phyloP scores from a whole-genome alignment of 345 rosid genomes.

The Lumnitzera littorea region DNA sequence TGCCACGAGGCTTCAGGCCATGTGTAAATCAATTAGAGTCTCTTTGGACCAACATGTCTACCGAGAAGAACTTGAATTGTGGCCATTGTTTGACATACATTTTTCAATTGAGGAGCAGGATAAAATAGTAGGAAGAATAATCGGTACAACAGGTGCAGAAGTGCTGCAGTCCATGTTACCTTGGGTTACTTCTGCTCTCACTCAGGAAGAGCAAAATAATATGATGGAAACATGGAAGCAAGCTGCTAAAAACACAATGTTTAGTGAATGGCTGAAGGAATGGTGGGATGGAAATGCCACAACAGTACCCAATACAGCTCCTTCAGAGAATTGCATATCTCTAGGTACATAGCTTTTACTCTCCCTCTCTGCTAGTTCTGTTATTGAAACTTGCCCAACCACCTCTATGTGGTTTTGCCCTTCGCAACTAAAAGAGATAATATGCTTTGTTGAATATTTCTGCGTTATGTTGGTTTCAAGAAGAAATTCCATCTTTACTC shows the following conservation, averaged over 20 bases:
- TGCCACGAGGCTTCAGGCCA: constrained; percentile 82
- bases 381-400: no score
- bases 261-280: constrained; percentile 87
- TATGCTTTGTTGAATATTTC: no score
- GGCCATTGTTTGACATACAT: constrained; percentile 80
- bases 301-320: constrained; percentile 28
- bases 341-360: constrained; percentile 30
- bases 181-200: constrained; percentile 89
- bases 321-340: constrained; percentile 35
- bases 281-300: constrained; percentile 54
- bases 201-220: constrained; percentile 80
- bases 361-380: no score
- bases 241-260: constrained; percentile 91
- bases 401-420: no score
- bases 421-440: no score
- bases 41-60: constrained; percentile 77
- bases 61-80: constrained; percentile 79
- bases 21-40: constrained; percentile 87
- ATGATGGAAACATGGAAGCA: constrained; percentile 98
- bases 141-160: constrained; percentile 90
- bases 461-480: no score
- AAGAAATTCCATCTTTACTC: no score
- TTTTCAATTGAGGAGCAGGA: constrained; percentile 82
- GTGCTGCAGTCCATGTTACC: constrained; percentile 91
- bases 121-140: constrained; percentile 82